Percentiles rank a stretch among this genome's conserved stretches.
These are phyloP conservation scores for Tetrastigma voinierianum DNA, from an alignment of 164 flowering plant genomes.

Conservation along the genomic window DNA sequence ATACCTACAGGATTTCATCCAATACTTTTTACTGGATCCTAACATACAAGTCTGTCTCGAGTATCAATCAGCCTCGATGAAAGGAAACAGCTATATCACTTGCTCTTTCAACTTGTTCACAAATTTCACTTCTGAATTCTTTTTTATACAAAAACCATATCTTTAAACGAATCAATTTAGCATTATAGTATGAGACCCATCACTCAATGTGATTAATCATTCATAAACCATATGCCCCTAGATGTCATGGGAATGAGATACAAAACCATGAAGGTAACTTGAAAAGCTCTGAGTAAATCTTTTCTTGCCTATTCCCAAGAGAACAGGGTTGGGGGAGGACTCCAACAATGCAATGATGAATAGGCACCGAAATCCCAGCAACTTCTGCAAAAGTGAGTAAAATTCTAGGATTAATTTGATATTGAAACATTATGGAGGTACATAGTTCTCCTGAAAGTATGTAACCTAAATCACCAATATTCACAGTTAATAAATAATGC, in stretches of 20 bases:
- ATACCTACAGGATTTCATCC: too few species aligned
- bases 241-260: background rate
- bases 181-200: background rate
- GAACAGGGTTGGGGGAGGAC: slow-evolving; percentile 75
- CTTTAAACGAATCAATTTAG: background rate
- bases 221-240: background rate
- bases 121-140: too few species aligned
- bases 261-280: slow-evolving; percentile 8
- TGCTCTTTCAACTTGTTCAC: too few species aligned
- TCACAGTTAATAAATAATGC: background rate
- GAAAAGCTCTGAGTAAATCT: slow-evolving; percentile 11
- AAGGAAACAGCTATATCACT: too few species aligned
- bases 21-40: too few species aligned
- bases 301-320: slow-evolving; percentile 66
- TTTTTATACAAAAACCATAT: too few species aligned
- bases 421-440: background rate
- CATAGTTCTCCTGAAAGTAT: background rate
- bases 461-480: background rate
- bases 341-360: slow-evolving; percentile 62
- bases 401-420: background rate
- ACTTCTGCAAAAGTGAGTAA: slow-evolving; percentile 44
- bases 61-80: too few species aligned
- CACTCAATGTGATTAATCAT: background rate
- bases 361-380: slow-evolving; percentile 44
- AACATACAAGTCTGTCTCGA: too few species aligned